Evolutionary conservation across 257 asterid species (phyloP).

Genomic region (Gardenia jasminoides): DNA sequence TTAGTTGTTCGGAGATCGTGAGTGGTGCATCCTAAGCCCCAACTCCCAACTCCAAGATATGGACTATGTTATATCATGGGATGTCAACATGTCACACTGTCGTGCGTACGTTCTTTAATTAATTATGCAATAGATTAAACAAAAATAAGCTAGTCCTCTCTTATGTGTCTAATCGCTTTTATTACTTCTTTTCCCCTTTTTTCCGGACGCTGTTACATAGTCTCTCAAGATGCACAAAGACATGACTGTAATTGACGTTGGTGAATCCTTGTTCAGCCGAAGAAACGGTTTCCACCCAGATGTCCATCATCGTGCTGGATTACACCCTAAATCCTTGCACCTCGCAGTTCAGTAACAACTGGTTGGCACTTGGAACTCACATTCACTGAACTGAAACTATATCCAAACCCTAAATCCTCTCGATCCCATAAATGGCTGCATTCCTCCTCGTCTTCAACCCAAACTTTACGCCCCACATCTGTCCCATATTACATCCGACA

Average conservation of each 20-base stretch:
- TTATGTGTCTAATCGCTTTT: conserved; percentile 12
- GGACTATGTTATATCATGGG: not conserved
- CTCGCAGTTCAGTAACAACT: conserved; percentile 35
- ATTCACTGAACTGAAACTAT: conserved; percentile 7
- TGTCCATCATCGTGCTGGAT: conserved; percentile 48
- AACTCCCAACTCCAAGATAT: not conserved
- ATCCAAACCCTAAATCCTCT: conserved; percentile 21
- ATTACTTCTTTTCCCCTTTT: too few species aligned
- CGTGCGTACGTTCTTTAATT: not conserved
- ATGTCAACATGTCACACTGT: conserved; percentile 1
- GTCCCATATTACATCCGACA: not conserved
- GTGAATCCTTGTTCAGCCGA: conserved; percentile 16
- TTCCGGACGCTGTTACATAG: conserved; percentile 2
- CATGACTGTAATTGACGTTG: conserved; percentile 4
- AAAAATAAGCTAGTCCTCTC: not conserved
- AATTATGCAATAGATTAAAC: not conserved
- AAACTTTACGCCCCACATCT: not conserved
- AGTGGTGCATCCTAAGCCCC: not conserved
- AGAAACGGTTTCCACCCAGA: conserved; percentile 46
- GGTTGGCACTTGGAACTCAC: conserved; percentile 42
- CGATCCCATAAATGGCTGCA: conserved; percentile 52
- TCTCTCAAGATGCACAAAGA: conserved; percentile 9
- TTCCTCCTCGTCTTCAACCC: conserved; percentile 15
- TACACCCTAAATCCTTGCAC: conserved; percentile 54
- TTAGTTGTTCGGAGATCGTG: not conserved